phyloP scores from a whole-genome alignment of 2,329 filamentous ascomycete genomes.

The Penicillium sp. region DNA sequence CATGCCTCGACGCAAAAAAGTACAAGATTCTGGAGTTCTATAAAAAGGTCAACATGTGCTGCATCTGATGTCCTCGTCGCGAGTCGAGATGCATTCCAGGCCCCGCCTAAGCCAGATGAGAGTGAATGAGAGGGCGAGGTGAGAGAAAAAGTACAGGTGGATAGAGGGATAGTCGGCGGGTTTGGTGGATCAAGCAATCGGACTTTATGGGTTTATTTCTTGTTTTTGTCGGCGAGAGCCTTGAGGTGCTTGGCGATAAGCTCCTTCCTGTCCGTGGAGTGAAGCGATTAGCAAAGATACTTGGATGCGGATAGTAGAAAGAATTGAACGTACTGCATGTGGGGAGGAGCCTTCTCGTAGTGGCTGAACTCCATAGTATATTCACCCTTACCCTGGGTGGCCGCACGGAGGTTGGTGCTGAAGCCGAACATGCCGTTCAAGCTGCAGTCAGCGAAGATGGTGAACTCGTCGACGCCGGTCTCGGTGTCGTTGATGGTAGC shows the following conservation, averaged over 20 bases:
- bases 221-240: slow-evolving; percentile 61
- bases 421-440: slow-evolving; percentile 98
- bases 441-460: slow-evolving; percentile 84
- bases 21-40: slow-evolving; percentile 9
- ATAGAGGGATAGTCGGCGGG: slow-evolving; percentile 7
- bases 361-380: slow-evolving; percentile 99
- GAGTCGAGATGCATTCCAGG: neutral
- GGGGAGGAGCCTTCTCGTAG: slow-evolving; percentile 80
- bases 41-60: slow-evolving; percentile 1
- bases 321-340: slow-evolving; percentile 71
- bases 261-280: slow-evolving; percentile 53
- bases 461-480: slow-evolving; percentile 90
- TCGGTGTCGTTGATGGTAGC: slow-evolving; percentile 95
- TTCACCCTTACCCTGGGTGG: slow-evolving; percentile 97
- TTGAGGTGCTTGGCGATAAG: slow-evolving; percentile 67
- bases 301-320: neutral
- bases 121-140: neutral
- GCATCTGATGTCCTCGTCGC: too few species aligned
- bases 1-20: slow-evolving; percentile 21
- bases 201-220: slow-evolving; percentile 48
- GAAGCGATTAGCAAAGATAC: slow-evolving; percentile 11
- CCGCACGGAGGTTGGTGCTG: slow-evolving; percentile 81
- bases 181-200: slow-evolving; percentile 8
- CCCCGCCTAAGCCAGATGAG: slow-evolving; percentile 1
- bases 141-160: slow-evolving; percentile 4